phyloP scores from a whole-genome alignment of 306 rosid species.

The Fagus sylvatica region DNA sequence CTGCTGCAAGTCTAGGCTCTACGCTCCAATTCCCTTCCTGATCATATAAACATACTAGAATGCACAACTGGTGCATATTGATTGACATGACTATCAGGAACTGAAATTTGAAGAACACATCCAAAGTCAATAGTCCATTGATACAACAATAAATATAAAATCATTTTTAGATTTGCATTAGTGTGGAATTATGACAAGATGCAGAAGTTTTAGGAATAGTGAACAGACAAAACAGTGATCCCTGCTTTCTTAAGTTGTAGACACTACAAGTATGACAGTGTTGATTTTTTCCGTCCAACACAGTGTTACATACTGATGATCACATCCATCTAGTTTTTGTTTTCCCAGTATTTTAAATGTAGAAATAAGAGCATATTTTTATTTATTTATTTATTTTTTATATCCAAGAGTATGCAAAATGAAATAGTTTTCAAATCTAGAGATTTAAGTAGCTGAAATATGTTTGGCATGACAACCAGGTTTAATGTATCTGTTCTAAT shows the following conservation, averaged over 20 bases:
- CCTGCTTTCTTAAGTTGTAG: not conserved
- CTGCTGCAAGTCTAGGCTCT: slow-evolving; percentile 96
- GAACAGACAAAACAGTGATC: not conserved
- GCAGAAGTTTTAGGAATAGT: not conserved
- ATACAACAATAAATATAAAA: slow-evolving; percentile 5
- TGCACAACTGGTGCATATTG: slow-evolving; percentile 85
- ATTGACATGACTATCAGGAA: slow-evolving; percentile 77
- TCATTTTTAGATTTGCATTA: not conserved
- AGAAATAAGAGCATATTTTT: not conserved
- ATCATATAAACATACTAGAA: slow-evolving; percentile 85
- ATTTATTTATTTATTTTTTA: not conserved
- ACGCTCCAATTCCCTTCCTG: slow-evolving; percentile 90
- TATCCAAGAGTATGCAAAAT: not conserved
- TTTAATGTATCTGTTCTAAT: slow-evolving; percentile 93
- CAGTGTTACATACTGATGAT: not conserved
- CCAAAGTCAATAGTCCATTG: slow-evolving; percentile 17
- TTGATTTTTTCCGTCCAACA: not conserved
- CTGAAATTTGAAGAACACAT: slow-evolving; percentile 41
- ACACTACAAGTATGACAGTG: not conserved
- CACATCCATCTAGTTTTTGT: not conserved
- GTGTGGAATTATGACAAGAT: not conserved
- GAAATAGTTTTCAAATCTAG: not conserved
- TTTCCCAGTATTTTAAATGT: not conserved
- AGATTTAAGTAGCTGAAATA: slow-evolving; percentile 69
- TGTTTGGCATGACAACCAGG: slow-evolving; percentile 81